These are phyloP conservation scores for Allomyces macrogynus DNA, from an alignment of 192 early-diverging fungal species.

Conservation along the genomic window DNA sequence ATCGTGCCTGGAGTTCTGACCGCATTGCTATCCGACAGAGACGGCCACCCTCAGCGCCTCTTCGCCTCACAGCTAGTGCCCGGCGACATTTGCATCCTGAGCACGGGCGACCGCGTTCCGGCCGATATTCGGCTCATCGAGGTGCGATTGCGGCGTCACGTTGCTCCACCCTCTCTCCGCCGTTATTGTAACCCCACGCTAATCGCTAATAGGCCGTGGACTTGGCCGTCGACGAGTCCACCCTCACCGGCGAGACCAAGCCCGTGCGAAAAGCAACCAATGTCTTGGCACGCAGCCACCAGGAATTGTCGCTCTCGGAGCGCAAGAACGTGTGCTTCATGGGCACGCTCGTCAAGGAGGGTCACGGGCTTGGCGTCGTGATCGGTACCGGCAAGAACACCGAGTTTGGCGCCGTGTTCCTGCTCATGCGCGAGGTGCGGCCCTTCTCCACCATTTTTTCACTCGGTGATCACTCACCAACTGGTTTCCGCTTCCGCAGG, in stretches of 20 bases:
- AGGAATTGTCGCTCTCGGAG: constrained; percentile 37
- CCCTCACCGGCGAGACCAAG: constrained; percentile 70
- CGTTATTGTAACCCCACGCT: no score
- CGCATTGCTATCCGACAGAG: no score
- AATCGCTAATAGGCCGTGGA: constrained; percentile 30
- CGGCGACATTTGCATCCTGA: constrained; percentile 73
- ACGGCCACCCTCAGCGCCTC: constrained; percentile 7
- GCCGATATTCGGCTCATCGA: constrained; percentile 68
- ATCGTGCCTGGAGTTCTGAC: not conserved
- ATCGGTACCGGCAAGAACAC: constrained; percentile 73
- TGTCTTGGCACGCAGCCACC: constrained; percentile 15
- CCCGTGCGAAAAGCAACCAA: constrained; percentile 47
- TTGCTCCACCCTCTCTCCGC: no score
- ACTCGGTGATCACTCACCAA: not conserved
- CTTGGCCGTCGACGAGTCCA: constrained; percentile 80
- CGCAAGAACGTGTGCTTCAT: constrained; percentile 81
- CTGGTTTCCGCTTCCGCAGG: constrained; percentile 10
- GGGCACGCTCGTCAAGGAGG: constrained; percentile 79
- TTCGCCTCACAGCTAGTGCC: constrained; percentile 71
- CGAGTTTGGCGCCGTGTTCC: constrained; percentile 86
- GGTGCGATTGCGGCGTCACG: constrained; percentile 10
- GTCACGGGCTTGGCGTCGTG: constrained; percentile 73
- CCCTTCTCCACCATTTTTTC: constrained; percentile 5
- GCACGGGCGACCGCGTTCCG: constrained; percentile 79
- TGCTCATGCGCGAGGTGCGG: constrained; percentile 70